Evolutionary conservation across 495 filamentous ascomycete genomes (phyloP).

Genomic region (Gamarada debralockiae): DNA sequence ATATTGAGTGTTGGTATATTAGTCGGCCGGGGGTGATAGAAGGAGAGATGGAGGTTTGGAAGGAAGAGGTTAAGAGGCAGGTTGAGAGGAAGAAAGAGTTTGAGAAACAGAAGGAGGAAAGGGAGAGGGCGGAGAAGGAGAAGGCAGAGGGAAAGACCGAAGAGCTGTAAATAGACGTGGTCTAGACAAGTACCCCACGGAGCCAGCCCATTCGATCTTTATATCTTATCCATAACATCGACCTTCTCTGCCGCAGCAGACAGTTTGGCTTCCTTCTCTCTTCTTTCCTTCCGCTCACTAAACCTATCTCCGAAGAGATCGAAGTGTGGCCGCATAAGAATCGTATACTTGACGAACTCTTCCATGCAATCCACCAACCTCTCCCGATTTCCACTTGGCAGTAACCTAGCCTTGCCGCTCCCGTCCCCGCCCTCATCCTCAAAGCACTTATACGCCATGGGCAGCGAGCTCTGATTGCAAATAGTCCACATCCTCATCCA

Average conservation of each 20-base stretch:
- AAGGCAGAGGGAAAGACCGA: not conserved
- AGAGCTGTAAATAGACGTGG: too few relatives aligned
- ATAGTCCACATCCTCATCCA: conserved; percentile 81
- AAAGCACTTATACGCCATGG: conserved; percentile 63
- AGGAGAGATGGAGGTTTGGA: not conserved
- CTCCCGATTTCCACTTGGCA: conserved; percentile 57
- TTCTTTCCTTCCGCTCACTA: conserved; percentile 50
- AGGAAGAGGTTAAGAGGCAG: not conserved
- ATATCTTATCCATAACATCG: not conserved
- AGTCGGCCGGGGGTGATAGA: conserved; percentile 9
- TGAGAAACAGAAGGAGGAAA: not conserved
- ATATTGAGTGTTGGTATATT: conserved; percentile 17
- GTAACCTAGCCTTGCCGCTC: conserved; percentile 46
- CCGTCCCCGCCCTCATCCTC: conserved; percentile 35
- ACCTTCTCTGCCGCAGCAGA: not conserved
- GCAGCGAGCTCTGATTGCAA: conserved; percentile 64
- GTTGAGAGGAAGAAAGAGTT: not conserved
- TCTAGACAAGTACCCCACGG: too few relatives aligned
- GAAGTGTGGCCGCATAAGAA: conserved; percentile 59
- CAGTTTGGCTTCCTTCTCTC: conserved; percentile 21
- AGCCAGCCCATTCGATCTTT: too few relatives aligned
- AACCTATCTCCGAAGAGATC: conserved; percentile 62
- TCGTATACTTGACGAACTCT: conserved; percentile 72
- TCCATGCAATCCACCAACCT: conserved; percentile 73
- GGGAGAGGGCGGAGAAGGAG: not conserved